Conservation (phyloP, 1,139 yeast species). For the Debaryomycetaceae sp. region DNA sequence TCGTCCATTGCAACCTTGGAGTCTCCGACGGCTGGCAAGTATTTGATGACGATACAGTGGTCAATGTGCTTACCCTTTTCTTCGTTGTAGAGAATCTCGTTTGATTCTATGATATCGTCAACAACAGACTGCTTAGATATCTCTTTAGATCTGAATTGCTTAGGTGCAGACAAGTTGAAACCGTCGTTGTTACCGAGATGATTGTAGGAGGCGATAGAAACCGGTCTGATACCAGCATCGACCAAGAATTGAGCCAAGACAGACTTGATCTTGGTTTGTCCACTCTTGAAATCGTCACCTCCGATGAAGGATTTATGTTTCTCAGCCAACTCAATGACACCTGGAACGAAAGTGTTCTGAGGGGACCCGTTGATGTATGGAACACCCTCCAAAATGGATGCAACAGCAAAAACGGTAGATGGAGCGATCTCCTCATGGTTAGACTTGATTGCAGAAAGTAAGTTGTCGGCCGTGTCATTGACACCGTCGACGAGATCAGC, state of each 20-base stretch:
- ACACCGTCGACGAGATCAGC: conserved; percentile 75
- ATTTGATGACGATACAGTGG: conserved; percentile 94
- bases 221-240: conserved; percentile 95
- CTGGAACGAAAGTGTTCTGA: conserved; percentile 96
- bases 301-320: conserved; percentile 75
- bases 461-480: conserved; percentile 83
- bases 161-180: conserved; percentile 83
- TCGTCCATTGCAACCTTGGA: conserved; percentile 98
- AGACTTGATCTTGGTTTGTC: conserved; percentile 93
- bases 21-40: conserved; percentile 92
- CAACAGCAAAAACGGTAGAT: conserved; percentile 89
- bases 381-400: conserved; percentile 79
- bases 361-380: conserved; percentile 97
- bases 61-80: conserved; percentile 78
- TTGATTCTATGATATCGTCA: conserved; percentile 91
- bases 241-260: conserved; percentile 94
- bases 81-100: conserved; percentile 80
- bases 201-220: conserved; percentile 91
- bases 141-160: conserved; percentile 93
- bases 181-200: conserved; percentile 98
- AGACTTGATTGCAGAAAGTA: conserved; percentile 67
- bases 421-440: conserved; percentile 88
- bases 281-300: conserved; percentile 96
- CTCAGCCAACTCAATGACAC: conserved; percentile 88
- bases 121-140: conserved; percentile 91